These are phyloP conservation scores for Yamadazyma diddensiae DNA, from an alignment of 1,139 yeast genomes.

Conservation along the genomic window DNA sequence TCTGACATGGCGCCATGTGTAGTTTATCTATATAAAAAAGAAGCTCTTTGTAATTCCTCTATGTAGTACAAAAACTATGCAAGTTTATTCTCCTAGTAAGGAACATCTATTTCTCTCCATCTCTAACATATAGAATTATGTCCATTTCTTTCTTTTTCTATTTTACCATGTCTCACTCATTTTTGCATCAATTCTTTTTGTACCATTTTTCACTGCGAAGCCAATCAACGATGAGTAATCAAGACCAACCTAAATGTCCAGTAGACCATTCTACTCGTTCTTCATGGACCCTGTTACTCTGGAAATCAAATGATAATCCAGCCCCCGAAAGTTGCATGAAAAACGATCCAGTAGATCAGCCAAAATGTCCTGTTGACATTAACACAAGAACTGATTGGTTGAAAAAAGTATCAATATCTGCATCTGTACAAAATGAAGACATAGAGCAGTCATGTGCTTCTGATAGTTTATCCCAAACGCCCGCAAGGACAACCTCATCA, in stretches of 20 bases:
- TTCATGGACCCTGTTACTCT: slow-evolving; percentile 16
- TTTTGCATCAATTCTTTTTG: too few relatives aligned
- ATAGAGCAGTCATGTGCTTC: slow-evolving; percentile 51
- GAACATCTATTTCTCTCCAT: too few relatives aligned
- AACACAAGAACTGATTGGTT: slow-evolving; percentile 58
- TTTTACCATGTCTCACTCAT: not conserved
- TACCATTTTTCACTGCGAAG: too few relatives aligned
- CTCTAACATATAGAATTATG: too few relatives aligned
- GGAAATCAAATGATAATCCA: slow-evolving; percentile 13
- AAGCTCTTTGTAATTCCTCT: not conserved
- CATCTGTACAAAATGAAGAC: slow-evolving; percentile 31
- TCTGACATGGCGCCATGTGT: too few relatives aligned
- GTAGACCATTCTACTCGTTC: slow-evolving; percentile 20
- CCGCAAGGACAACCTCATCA: slow-evolving; percentile 13
- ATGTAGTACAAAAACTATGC: not conserved
- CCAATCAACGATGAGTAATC: slow-evolving; percentile 9
- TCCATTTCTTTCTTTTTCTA: too few relatives aligned
- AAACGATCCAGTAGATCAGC: slow-evolving; percentile 21
- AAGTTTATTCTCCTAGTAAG: too few relatives aligned
- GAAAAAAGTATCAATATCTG: slow-evolving; percentile 32
- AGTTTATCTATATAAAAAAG: too few relatives aligned
- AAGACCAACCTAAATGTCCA: slow-evolving; percentile 19
- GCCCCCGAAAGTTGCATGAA: slow-evolving; percentile 2
- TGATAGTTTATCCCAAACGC: slow-evolving; percentile 22
- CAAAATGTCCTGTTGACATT: slow-evolving; percentile 69